Evolutionary conservation across 768 basidiomycete genomes (phyloP), one percentile per base, ranked within the genome.

Genomic region (Crucibulum laeve): DNA sequence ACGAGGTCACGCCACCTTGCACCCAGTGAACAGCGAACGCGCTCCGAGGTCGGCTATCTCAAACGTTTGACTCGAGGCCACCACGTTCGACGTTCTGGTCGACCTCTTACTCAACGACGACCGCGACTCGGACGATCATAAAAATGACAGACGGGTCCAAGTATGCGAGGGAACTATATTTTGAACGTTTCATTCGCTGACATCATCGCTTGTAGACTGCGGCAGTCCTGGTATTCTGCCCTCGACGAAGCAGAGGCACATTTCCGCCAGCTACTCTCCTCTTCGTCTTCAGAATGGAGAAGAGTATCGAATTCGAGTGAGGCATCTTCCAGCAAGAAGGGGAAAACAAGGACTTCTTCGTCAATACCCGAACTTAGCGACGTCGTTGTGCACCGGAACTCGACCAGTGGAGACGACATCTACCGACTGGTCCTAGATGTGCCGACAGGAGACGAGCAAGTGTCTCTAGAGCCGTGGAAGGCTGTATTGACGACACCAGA

Each of bases 351-450:
- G 34, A 61, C 57, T 25, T 58, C 76, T 3, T 60, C n/a, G n/a
- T n/a, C 67, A 0, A 59, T 71, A 6, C 82, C 87, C 32, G 82
- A 87, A 45, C 65, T 84, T 15, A 61, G 73, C 8, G 85, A 91
- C 60, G 87, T 94, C 32, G 65, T 80, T 24, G 77, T 96, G 4
- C 89, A 94, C 63, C 80, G 90, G 43, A 80, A 80, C 56, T 62
- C 74, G 3, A 74, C 63, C 45, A 87, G 84, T 1, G 87, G 91
- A 15, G 88, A 91, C 48, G 78, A 75, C 49, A 79, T 93, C 15
- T 91, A 87, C 58, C 73, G 92, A 49, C 81, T 91, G 14, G 75
- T 89, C 6, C 72, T 94, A 38, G 93, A 97, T 55, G 74, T 94
- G 6, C 76, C 83, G 5, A 63, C 70, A 5, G 69, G 66, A n/a